Evolutionary conservation across 352 stramenopile genomes (phyloP).

Genomic region (Phytopythium kandeliae): DNA sequence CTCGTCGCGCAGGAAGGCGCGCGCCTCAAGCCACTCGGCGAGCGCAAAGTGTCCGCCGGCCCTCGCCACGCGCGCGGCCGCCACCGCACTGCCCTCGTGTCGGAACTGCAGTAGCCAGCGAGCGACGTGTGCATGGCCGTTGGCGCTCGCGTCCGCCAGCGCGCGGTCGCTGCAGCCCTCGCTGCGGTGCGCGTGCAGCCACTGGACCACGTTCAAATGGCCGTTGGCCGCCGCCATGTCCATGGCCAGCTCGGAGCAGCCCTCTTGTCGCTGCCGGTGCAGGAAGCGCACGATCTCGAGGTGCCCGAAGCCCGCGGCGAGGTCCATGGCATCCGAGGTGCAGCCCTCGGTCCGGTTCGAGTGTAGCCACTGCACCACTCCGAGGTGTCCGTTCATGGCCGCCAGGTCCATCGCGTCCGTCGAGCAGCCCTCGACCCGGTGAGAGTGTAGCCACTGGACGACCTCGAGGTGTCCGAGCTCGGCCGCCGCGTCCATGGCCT

Average conservation of each 20-base stretch:
- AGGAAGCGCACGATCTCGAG: constrained; percentile 31
- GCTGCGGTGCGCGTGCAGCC: constrained; percentile 52
- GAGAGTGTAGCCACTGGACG: too few relatives aligned
- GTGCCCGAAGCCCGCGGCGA: constrained; percentile 45
- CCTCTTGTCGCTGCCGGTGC: constrained; percentile 20
- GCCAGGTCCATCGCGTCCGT: too few relatives aligned
- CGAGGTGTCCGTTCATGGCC: too few relatives aligned
- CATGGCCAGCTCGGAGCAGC: constrained; percentile 22
- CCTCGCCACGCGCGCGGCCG: constrained; percentile 18
- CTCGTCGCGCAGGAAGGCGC: constrained; percentile 13
- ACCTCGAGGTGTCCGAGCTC: background rate
- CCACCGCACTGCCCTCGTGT: constrained; percentile 16
- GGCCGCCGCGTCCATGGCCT: background rate
- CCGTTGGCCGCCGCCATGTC: constrained; percentile 22
- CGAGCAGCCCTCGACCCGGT: too few relatives aligned
- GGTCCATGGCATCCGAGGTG: constrained; percentile 62
- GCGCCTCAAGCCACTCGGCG: constrained; percentile 13
- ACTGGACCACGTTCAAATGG: constrained; percentile 49
- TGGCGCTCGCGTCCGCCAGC: constrained; percentile 30
- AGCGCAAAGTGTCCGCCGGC: constrained; percentile 8
- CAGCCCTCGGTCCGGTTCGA: constrained; percentile 41
- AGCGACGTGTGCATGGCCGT: constrained; percentile 28
- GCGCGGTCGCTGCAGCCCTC: constrained; percentile 60
- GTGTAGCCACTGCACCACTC: constrained; percentile 55
- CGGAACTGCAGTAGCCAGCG: constrained; percentile 40